phyloP scores from a whole-genome alignment of 257 asterid genomes.

The Asclepias syriaca region DNA sequence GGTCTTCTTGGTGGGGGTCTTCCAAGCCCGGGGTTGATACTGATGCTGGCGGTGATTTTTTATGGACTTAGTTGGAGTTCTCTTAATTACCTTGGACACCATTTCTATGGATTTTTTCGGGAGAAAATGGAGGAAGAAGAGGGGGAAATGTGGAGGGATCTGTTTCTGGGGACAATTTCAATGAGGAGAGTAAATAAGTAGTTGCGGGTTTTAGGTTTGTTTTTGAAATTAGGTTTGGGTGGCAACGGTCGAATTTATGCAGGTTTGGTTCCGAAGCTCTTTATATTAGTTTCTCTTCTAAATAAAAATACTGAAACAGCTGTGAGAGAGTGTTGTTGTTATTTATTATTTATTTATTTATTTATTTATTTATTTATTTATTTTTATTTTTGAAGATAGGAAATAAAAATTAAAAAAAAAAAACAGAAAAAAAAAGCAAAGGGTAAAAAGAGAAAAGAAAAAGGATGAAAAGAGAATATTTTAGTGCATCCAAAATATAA shows the following conservation, averaged over 20 bases:
- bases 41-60: conserved; percentile 37
- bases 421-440: neutral
- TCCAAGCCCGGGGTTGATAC: conserved; percentile 40
- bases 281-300: neutral
- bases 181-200: neutral
- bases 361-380: no score
- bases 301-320: neutral
- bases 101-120: conserved; percentile 20
- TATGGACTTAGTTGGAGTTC: conserved; percentile 74
- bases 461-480: neutral
- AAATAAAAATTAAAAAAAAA: neutral
- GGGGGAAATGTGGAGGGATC: neutral
- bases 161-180: neutral
- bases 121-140: conserved; percentile 13
- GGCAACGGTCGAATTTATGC: conserved; percentile 53
- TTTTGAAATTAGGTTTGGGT: conserved; percentile 34
- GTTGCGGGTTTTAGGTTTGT: neutral
- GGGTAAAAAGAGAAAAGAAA: neutral
- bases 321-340: neutral
- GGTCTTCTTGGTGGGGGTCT: conserved; percentile 53
- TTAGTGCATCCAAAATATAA: no score
- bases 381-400: no score
- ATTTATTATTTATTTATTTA: no score
- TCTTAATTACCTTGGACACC: conserved; percentile 70
- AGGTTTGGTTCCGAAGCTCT: conserved; percentile 30